Evolutionary conservation across 2,329 filamentous ascomycete genomes (phyloP), one percentile per base, ranked within the genome.

Genomic region (Fusarium sacchari): DNA sequence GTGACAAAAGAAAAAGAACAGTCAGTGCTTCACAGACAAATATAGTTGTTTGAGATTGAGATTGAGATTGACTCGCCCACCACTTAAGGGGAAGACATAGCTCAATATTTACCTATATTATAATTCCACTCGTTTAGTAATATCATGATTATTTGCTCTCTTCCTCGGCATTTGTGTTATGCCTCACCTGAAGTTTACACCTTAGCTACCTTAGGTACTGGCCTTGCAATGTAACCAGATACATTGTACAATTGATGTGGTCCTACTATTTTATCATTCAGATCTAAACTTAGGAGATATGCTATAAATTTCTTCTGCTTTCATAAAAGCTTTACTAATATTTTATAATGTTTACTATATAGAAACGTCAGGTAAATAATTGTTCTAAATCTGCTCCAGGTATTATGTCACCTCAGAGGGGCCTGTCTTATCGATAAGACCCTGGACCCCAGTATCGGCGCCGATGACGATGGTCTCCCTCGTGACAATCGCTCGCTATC

Each of bases 401-500:
- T 24, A 50, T 44, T 72, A 20, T 69, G 59, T 62, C 60, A 44
- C 49, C 15, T 43, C 52, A 17, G 39, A 62, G 64, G 40, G 64
- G 60, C 53, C 28, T 47, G 7, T 30, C 70, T 77, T 78, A 78
- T 78, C 76, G 77, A 78, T 78, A 77, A 75, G 64, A 69, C 68
- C 57, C 50, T 64, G 63, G 43, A 64, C 63, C 50, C 65, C 36
- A n/a, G 64, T 66, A 63, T 68, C 57, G 32, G 53, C 67, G 66
- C 63, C 74, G 72, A 78, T 78, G 77, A 78, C 77, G 77, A 77
- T 72, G 52, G 59, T 72, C 59, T 66, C 69, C 71, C 76, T 78
- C 73, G 76, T 78, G 76, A 78, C 76, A 72, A 46, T 68, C 53
- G 64, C 55, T 67, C 53, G 64, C 52, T 68, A 61, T 64, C 66